These are phyloP conservation scores for Dimargaris verticillata DNA, from an alignment of 192 early-diverging fungal species.

Conservation along the genomic window DNA sequence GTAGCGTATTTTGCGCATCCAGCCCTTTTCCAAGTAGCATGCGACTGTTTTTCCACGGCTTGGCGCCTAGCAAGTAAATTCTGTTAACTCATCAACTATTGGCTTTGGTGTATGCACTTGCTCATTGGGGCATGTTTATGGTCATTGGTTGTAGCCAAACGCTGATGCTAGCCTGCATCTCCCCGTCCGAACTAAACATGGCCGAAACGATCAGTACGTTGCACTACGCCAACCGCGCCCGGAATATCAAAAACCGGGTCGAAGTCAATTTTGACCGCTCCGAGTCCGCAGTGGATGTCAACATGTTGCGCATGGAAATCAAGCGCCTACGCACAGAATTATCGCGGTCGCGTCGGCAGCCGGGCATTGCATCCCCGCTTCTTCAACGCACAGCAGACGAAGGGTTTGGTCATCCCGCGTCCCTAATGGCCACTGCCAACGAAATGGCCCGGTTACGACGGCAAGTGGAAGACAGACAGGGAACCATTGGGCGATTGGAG, in stretches of 20 bases:
- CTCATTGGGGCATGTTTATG: too few species aligned
- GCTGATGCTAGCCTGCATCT: slow-evolving; percentile 88
- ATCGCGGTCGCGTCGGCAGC: not conserved
- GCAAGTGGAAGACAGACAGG: too few species aligned
- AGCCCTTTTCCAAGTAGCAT: too few species aligned
- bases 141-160: too few species aligned
- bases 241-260: slow-evolving; percentile 87
- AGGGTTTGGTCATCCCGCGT: not conserved
- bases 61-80: too few species aligned
- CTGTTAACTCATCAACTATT: too few species aligned
- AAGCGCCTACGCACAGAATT: not conserved
- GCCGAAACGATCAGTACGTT: slow-evolving; percentile 89
- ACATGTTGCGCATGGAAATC: not conserved
- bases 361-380: not conserved
- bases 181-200: slow-evolving; percentile 65
- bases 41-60: too few species aligned
- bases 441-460: too few species aligned
- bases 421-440: too few species aligned
- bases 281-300: not conserved
- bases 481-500: too few species aligned
- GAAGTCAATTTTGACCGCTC: slow-evolving; percentile 33
- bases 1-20: too few species aligned
- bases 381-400: not conserved
- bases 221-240: slow-evolving; percentile 84
- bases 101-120: too few species aligned